Conservation (phyloP, 306 rosid species). For the Cucumis melo region DNA sequence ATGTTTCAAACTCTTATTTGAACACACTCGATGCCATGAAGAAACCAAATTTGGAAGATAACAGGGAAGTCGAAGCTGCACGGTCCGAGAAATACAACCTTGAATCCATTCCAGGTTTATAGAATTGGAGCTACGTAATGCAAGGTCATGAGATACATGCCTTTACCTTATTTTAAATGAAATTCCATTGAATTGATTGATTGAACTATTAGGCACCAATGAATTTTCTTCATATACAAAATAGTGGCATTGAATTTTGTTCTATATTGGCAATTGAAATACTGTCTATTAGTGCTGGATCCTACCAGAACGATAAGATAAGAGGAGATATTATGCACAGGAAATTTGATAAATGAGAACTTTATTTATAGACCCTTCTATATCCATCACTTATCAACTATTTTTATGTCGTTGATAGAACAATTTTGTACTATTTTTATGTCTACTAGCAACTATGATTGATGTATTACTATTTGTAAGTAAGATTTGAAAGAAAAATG, state of each 20-base stretch:
- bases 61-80: constrained; percentile 24
- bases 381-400: too few species aligned
- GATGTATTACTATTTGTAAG: too few species aligned
- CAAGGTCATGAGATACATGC: not conserved
- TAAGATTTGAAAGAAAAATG: too few species aligned
- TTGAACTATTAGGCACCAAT: not conserved
- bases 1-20: constrained; percentile 42
- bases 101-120: constrained; percentile 91
- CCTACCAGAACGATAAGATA: not conserved
- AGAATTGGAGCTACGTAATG: not conserved
- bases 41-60: constrained; percentile 31
- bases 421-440: too few species aligned
- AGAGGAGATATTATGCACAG: not conserved
- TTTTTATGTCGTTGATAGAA: too few species aligned
- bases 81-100: constrained; percentile 64
- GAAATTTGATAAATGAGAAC: too few species aligned
- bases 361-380: too few species aligned
- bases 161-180: not conserved
- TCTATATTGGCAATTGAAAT: not conserved
- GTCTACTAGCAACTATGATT: too few species aligned
- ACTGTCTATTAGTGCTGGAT: not conserved
- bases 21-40: constrained; percentile 49
- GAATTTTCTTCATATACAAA: not conserved
- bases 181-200: not conserved
- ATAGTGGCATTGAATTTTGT: not conserved